A percentile compares a stretch with the other conserved stretches of the same genome.
Conservation (phyloP, 192 early-diverging fungal genomes). For the Backusella tarrabulga region DNA sequence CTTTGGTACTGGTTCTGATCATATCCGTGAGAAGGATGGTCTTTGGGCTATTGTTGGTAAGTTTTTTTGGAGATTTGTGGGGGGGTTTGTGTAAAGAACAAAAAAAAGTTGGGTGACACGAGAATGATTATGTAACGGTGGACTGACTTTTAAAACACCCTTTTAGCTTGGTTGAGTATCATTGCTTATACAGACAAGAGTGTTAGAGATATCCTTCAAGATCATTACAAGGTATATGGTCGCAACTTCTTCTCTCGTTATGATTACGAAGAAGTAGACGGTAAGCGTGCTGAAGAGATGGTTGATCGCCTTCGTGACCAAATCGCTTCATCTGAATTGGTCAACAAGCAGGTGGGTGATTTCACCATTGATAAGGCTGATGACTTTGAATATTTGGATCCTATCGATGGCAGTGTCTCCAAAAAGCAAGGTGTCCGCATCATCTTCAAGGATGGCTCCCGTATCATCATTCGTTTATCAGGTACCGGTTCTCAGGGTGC, state of each 20-base stretch:
- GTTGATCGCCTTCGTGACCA: slow-evolving; percentile 66
- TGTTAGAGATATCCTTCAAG: slow-evolving; percentile 79
- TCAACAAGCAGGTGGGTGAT: slow-evolving; percentile 64
- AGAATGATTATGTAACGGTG: not conserved
- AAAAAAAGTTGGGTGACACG: not conserved
- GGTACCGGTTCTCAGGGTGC: slow-evolving; percentile 97
- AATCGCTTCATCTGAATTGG: slow-evolving; percentile 46
- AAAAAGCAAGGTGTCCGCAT: slow-evolving; percentile 88
- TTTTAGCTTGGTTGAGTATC: slow-evolving; percentile 92
- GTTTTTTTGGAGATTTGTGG: slow-evolving; percentile 2
- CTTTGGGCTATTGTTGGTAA: slow-evolving; percentile 91
- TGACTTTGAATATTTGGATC: slow-evolving; percentile 95
- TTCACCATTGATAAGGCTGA: slow-evolving; percentile 71
- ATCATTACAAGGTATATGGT: slow-evolving; percentile 83
- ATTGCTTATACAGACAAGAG: slow-evolving; percentile 71
- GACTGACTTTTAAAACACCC: not conserved
- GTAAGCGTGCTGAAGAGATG: slow-evolving; percentile 74
- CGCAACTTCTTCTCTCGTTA: slow-evolving; percentile 98
- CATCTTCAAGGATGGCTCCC: slow-evolving; percentile 88
- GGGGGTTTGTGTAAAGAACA: not conserved
- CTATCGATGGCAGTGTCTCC: slow-evolving; percentile 83
- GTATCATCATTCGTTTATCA: slow-evolving; percentile 88
- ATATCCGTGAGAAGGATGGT: slow-evolving; percentile 99
- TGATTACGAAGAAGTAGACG: slow-evolving; percentile 96
- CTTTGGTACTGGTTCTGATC: slow-evolving; percentile 98